Evolutionary conservation across 176 grass and related monocot genomes (phyloP).

Genomic region (Phoenix roebelenii): DNA sequence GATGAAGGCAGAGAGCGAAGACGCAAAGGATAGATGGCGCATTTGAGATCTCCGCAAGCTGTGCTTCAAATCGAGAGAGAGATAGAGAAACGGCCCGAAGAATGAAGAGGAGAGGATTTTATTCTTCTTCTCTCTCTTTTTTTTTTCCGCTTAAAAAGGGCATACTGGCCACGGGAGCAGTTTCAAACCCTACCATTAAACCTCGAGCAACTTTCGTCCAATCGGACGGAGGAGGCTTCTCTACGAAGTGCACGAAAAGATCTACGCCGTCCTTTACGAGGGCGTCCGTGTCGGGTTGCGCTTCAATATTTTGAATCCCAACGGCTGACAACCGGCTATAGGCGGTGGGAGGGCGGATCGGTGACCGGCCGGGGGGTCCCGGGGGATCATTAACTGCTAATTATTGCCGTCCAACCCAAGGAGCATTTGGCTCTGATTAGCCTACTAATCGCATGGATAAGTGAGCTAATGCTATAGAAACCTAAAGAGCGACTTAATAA

Average conservation of each 20-base stretch:
- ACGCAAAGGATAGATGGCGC: neutral
- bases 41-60: conserved; percentile 2
- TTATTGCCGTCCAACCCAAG: too few relatives aligned
- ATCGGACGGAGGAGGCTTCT: neutral
- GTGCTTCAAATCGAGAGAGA: neutral
- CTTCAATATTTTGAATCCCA: conserved; percentile 44
- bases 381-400: too few relatives aligned
- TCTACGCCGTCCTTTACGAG: conserved; percentile 16
- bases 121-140: neutral
- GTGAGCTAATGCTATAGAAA: too few relatives aligned
- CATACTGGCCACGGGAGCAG: neutral
- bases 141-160: neutral
- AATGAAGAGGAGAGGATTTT: neutral
- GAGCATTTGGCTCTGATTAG: too few relatives aligned
- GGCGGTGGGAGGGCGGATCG: neutral
- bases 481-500: too few relatives aligned
- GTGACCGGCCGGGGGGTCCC: too few relatives aligned
- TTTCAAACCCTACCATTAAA: conserved; percentile 18
- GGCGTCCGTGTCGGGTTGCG: neutral
- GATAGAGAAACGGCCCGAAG: neutral
- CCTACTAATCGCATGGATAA: too few relatives aligned
- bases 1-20: neutral
- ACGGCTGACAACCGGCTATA: conserved; percentile 29
- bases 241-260: neutral
- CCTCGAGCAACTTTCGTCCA: neutral